phyloP scores from a whole-genome alignment of 2,329 filamentous ascomycete species.

The Scedosporium boydii region DNA sequence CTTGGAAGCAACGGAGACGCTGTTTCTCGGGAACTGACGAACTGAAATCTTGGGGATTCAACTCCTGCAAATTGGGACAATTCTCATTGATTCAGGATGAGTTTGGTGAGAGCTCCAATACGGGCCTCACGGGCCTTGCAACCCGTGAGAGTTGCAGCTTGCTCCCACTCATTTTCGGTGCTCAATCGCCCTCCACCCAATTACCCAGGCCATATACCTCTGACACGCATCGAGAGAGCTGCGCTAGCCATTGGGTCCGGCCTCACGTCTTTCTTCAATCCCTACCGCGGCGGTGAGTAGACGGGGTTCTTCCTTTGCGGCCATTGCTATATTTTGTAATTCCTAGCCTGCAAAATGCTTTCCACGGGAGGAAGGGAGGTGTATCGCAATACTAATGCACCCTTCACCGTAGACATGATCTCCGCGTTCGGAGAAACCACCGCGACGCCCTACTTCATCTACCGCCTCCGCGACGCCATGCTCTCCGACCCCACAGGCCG shows the following conservation, averaged over 20 bases:
- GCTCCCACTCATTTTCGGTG: constrained; percentile 55
- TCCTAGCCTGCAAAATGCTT: not conserved
- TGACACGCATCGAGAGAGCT: constrained; percentile 67
- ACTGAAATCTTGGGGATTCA: not conserved
- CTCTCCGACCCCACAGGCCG: constrained; percentile 74
- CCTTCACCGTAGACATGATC: constrained; percentile 61
- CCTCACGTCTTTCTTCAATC: constrained; percentile 58
- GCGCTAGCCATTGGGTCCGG: constrained; percentile 59
- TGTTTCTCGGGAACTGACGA: not conserved
- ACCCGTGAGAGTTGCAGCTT: not conserved
- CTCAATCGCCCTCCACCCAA: constrained; percentile 77
- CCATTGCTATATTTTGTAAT: not conserved
- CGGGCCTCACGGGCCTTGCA: not conserved
- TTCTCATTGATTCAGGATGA: not conserved
- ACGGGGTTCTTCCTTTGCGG: not conserved
- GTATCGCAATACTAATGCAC: not conserved
- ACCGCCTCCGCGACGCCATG: constrained; percentile 87
- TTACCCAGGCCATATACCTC: constrained; percentile 86
- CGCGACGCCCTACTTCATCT: constrained; percentile 89
- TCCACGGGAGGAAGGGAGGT: not conserved
- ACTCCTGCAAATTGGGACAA: not conserved
- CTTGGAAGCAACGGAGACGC: not conserved
- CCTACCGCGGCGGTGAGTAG: constrained; percentile 61
- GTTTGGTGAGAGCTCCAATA: not conserved
- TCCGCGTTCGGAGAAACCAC: constrained; percentile 91